Evolutionary conservation across 140 eudicot genomes (phyloP).

Genomic region (Ambrosia hybrid): DNA sequence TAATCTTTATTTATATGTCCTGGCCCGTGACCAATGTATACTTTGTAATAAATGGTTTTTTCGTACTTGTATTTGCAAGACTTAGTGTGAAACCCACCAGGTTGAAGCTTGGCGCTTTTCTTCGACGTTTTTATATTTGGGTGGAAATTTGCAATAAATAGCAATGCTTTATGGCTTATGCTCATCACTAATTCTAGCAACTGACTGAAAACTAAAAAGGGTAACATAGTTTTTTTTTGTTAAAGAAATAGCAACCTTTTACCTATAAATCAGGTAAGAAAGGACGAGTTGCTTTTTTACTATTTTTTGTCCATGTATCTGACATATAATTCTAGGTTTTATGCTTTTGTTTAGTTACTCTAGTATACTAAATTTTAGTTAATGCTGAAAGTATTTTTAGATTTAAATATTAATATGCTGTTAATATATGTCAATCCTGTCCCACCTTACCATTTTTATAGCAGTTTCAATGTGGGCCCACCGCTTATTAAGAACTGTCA

Average conservation of each 20-base stretch:
- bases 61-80: background rate
- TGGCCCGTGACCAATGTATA: background rate
- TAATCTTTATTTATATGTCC: background rate
- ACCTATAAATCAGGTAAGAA: slow-evolving; percentile 1
- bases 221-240: too few species aligned
- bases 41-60: background rate
- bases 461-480: background rate
- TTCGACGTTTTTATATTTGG: background rate
- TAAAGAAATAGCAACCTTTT: background rate
- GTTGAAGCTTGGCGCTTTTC: background rate
- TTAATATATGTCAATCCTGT: background rate
- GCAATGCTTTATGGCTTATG: background rate
- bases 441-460: background rate
- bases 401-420: background rate
- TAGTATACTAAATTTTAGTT: background rate
- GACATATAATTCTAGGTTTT: background rate
- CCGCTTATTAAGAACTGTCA: too few species aligned
- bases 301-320: background rate
- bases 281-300: background rate
- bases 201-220: too few species aligned
- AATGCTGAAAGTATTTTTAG: background rate
- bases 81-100: background rate
- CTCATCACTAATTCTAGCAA: background rate
- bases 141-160: background rate
- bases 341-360: background rate